These are phyloP conservation scores for Digitaria exilis DNA, from an alignment of 202 grass and related monocot species.

Conservation along the genomic window DNA sequence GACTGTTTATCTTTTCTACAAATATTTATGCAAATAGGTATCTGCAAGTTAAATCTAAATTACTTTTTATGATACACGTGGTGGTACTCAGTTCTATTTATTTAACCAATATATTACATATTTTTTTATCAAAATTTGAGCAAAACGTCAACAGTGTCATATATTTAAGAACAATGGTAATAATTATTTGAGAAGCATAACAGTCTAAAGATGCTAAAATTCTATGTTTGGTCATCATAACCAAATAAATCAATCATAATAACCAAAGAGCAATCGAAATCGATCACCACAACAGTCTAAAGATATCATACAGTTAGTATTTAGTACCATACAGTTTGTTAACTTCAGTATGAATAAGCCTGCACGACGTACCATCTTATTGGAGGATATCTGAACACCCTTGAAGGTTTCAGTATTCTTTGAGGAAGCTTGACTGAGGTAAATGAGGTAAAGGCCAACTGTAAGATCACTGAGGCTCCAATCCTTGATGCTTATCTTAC, in stretches of 20 bases:
- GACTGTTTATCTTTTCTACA: no score
- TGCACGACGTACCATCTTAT: conserved; percentile 54
- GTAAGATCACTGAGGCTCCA: conserved; percentile 95
- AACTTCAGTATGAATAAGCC: conserved; percentile 19
- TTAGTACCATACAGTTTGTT: neutral
- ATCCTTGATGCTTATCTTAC: conserved; percentile 86
- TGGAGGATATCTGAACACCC: conserved; percentile 75
- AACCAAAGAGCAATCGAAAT: neutral
- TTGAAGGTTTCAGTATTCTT: conserved; percentile 64
- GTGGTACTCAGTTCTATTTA: no score
- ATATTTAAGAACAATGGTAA: no score
- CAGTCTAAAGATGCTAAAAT: neutral
- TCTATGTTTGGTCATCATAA: conserved; percentile 2
- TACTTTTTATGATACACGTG: no score
- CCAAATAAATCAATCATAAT: conserved; percentile 10
- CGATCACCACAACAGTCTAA: no score
- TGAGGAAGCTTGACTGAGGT: conserved; percentile 84
- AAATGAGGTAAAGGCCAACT: conserved; percentile 86
- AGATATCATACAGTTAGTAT: conserved; percentile 3
- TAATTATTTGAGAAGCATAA: conserved; percentile 6
- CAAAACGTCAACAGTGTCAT: no score
- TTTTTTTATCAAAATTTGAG: no score
- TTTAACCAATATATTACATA: no score
- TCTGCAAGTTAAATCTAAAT: no score
- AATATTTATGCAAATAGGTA: no score